These are phyloP conservation scores for Xanthoconium separans DNA, from an alignment of 1,284 basidiomycete species.

Conservation along the genomic window DNA sequence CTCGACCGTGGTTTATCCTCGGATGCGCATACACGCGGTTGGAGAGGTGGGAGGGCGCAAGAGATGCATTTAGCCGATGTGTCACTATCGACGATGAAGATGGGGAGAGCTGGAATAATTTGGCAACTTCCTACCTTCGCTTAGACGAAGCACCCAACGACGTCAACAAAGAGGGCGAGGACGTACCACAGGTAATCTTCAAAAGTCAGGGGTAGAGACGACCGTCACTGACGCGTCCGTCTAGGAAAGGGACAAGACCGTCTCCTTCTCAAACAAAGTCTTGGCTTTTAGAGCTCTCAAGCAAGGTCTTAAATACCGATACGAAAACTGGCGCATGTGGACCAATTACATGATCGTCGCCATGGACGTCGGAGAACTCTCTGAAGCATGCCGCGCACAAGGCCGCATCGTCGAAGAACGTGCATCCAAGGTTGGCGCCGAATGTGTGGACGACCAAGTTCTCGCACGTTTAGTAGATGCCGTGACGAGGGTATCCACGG, in stretches of 20 bases:
- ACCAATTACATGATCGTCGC: slow-evolving; percentile 95
- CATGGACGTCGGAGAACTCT: slow-evolving; percentile 89
- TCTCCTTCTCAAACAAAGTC: slow-evolving; percentile 72
- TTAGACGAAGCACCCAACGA: slow-evolving; percentile 49
- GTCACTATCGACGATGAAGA: slow-evolving; percentile 95
- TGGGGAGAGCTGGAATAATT: slow-evolving; percentile 97
- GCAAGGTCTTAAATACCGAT: slow-evolving; percentile 81
- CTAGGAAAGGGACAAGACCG: slow-evolving; percentile 29
- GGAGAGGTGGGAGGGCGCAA: slow-evolving; percentile 83
- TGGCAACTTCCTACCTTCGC: slow-evolving; percentile 92
- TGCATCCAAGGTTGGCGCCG: slow-evolving; percentile 58
- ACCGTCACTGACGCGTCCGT: slow-evolving; percentile 3
- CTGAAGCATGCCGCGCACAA: slow-evolving; percentile 85
- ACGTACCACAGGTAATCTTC: slow-evolving; percentile 30
- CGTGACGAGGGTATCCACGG: slow-evolving; percentile 60
- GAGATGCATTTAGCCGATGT: slow-evolving; percentile 83
- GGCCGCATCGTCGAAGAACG: slow-evolving; percentile 83
- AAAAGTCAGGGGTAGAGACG: slow-evolving; percentile 2
- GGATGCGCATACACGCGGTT: slow-evolving; percentile 85
- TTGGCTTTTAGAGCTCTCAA: slow-evolving; percentile 95
- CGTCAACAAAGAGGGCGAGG: slow-evolving; percentile 21
- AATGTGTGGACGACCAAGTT: slow-evolving; percentile 79
- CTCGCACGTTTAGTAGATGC: slow-evolving; percentile 85
- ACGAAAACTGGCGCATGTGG: slow-evolving; percentile 99
- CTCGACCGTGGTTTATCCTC: slow-evolving; percentile 93